phyloP scores from a whole-genome alignment of 768 basidiomycete species.

The Mycena belliarum region DNA sequence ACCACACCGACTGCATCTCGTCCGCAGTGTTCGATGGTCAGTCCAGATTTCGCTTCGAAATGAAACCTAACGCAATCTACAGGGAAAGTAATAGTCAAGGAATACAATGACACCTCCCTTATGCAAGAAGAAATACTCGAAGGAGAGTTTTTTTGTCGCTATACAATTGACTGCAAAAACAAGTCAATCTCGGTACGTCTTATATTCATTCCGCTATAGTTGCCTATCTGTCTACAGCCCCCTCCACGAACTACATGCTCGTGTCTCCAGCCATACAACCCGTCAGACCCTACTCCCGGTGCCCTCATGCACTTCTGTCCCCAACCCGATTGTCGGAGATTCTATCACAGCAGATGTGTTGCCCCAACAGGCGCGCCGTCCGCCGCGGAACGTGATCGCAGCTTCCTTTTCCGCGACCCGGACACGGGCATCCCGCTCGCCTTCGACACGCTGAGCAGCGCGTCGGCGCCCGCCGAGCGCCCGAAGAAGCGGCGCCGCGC shows the following conservation, averaged over 20 bases:
- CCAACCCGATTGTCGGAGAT: conserved; percentile 44
- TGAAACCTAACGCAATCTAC: neutral
- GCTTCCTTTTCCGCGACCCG: conserved; percentile 17
- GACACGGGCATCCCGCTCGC: conserved; percentile 7
- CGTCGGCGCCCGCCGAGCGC: conserved; percentile 4
- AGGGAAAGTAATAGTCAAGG: conserved; percentile 38
- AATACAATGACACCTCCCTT: conserved; percentile 39
- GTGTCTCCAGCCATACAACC: conserved; percentile 49
- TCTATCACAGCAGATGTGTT: conserved; percentile 53
- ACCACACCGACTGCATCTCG: conserved; percentile 49
- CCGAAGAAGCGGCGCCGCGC: conserved; percentile 14
- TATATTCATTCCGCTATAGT: neutral
- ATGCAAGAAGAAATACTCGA: conserved; percentile 41
- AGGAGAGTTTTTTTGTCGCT: conserved; percentile 50
- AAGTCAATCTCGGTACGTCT: conserved; percentile 37
- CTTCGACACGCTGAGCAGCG: neutral
- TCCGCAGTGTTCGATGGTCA: conserved; percentile 48
- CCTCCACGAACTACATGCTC: conserved; percentile 43
- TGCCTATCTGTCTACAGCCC: conserved; percentile 35
- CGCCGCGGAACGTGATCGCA: conserved; percentile 8
- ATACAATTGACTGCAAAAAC: conserved; percentile 37
- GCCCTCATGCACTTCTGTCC: conserved; percentile 60
- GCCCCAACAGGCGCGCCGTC: conserved; percentile 21
- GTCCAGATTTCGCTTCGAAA: neutral
- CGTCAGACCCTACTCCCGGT: conserved; percentile 31